phyloP scores from a whole-genome alignment of 1,284 basidiomycete species.

The Malassezia equina region DNA sequence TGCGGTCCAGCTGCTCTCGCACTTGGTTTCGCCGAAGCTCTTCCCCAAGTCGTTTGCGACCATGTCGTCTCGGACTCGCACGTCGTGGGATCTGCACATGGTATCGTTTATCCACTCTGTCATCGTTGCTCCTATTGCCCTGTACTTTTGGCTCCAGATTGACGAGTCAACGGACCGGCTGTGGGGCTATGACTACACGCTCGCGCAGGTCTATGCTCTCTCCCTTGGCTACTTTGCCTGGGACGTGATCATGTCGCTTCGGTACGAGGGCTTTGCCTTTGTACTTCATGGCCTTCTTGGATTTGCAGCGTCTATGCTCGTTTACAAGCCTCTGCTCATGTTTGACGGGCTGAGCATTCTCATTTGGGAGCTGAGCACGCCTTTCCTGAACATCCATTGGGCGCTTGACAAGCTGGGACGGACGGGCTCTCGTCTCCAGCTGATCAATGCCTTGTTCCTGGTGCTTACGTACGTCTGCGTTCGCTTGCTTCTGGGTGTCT shows the following conservation, averaged over 20 bases:
- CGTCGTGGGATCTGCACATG: slow-evolving; percentile 48
- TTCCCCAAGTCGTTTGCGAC: slow-evolving; percentile 41
- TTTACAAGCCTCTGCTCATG: slow-evolving; percentile 47
- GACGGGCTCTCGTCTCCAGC: slow-evolving; percentile 44
- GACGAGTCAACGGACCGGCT: slow-evolving; percentile 28
- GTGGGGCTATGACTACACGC: slow-evolving; percentile 39
- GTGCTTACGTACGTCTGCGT: slow-evolving; percentile 43
- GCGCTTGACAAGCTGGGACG: slow-evolving; percentile 49
- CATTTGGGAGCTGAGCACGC: slow-evolving; percentile 47
- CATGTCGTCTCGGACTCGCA: slow-evolving; percentile 32
- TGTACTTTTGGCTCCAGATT: slow-evolving; percentile 27
- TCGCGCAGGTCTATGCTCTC: slow-evolving; percentile 35
- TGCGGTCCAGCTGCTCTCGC: slow-evolving; percentile 39
- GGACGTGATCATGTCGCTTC: slow-evolving; percentile 44
- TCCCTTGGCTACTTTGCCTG: slow-evolving; percentile 43
- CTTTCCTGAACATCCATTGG: slow-evolving; percentile 50
- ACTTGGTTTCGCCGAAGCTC: slow-evolving; percentile 31
- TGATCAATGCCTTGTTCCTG: slow-evolving; percentile 47
- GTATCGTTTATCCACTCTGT: slow-evolving; percentile 39
- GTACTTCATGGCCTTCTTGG: slow-evolving; percentile 48
- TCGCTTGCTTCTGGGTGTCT: slow-evolving; percentile 45
- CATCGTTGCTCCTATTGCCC: slow-evolving; percentile 32
- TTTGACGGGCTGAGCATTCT: slow-evolving; percentile 48
- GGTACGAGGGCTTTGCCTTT: slow-evolving; percentile 48
- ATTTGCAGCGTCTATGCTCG: slow-evolving; percentile 38